phyloP scores from a whole-genome alignment of 2,329 filamentous ascomycete genomes.

The Xylariales sp. region DNA sequence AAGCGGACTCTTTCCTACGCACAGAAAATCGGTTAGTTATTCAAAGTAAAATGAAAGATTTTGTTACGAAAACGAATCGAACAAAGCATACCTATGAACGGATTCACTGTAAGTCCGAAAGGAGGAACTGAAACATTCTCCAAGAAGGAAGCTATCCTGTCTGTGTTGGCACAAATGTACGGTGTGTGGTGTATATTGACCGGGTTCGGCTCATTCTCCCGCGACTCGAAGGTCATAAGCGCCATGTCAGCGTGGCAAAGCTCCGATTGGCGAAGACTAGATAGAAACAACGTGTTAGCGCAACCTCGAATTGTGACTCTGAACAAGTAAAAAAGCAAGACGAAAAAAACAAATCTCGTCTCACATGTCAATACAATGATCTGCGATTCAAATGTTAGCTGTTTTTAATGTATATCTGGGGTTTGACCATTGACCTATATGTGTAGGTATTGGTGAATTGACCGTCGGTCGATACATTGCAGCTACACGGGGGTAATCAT shows the following conservation, averaged over 20 bases:
- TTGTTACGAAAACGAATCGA: background rate
- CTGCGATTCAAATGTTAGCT: background rate
- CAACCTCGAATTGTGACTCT: background rate
- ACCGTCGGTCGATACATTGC: background rate
- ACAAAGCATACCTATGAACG: background rate
- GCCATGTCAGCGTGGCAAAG: slow-evolving; percentile 2
- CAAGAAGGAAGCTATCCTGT: background rate
- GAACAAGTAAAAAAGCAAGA: no score
- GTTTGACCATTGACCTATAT: background rate
- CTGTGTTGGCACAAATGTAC: background rate
- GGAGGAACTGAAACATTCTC: background rate
- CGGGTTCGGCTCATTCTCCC: background rate
- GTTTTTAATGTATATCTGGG: background rate
- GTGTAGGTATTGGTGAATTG: background rate
- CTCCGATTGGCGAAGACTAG: background rate
- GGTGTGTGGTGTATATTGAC: background rate
- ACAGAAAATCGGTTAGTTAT: background rate
- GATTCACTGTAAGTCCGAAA: background rate
- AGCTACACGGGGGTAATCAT: background rate
- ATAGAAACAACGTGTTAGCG: background rate
- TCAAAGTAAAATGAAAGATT: background rate
- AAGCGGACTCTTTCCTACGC: background rate
- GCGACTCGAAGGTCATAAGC: background rate
- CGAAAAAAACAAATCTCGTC: no score
- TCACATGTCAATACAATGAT: slow-evolving; percentile 4